Conservation (phyloP, 2,329 filamentous ascomycete genomes). For the Cryphonectria radicalis region DNA sequence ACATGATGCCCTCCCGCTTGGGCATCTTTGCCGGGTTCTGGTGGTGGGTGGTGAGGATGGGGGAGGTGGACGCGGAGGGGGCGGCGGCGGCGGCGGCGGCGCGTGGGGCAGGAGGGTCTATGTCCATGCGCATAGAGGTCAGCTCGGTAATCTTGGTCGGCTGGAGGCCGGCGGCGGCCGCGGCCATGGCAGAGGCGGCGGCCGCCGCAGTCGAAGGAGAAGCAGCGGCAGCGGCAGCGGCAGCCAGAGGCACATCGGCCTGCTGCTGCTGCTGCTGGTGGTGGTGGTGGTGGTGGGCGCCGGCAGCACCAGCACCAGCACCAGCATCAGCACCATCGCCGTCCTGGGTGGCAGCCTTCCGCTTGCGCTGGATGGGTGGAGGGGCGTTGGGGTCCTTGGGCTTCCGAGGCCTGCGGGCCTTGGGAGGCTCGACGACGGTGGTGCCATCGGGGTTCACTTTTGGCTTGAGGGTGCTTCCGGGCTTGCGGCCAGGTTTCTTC, state of each 20-base stretch:
- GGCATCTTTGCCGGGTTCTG: slow-evolving; percentile 48
- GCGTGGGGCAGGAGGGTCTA: slow-evolving; percentile 36
- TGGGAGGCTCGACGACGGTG: slow-evolving; percentile 49
- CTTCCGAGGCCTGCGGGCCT: slow-evolving; percentile 59
- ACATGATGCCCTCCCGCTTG: slow-evolving; percentile 62
- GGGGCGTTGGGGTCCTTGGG: slow-evolving; percentile 63
- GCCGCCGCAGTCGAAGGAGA: background rate
- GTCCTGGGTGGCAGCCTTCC: slow-evolving; percentile 49
- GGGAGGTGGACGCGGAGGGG: slow-evolving; percentile 16
- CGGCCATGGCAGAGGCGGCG: background rate
- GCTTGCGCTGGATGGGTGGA: slow-evolving; percentile 57
- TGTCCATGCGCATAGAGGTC: slow-evolving; percentile 41
- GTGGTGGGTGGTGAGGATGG: slow-evolving; percentile 36
- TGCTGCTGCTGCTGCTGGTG: slow-evolving; percentile 11
- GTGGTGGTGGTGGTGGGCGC: no score
- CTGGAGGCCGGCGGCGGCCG: slow-evolving; percentile 36
- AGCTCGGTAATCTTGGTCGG: slow-evolving; percentile 49
- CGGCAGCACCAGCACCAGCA: slow-evolving; percentile 34
- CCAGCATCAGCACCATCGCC: slow-evolving; percentile 38
- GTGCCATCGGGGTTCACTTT: slow-evolving; percentile 44
- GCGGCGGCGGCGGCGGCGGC: slow-evolving; percentile 34
- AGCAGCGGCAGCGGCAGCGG: background rate
- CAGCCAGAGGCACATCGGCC: slow-evolving; percentile 21
- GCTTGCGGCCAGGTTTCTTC: slow-evolving; percentile 69
- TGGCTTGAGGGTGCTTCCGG: slow-evolving; percentile 57